phyloP scores from a whole-genome alignment of 768 basidiomycete species.

The Crassisporium funariophilum region DNA sequence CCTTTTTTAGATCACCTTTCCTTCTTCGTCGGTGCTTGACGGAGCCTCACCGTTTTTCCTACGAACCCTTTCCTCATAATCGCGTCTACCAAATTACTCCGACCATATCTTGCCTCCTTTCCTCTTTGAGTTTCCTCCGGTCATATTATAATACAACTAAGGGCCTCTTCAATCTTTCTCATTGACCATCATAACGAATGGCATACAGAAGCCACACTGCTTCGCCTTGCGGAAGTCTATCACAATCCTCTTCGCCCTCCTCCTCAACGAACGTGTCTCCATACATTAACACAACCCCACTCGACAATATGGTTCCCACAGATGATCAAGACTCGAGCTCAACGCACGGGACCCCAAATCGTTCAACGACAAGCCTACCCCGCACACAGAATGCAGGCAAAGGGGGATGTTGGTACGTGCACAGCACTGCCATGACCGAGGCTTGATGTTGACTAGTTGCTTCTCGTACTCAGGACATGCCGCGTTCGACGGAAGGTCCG shows the following conservation, averaged over 20 bases:
- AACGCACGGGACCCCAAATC: slow-evolving; percentile 48
- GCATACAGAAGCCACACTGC: slow-evolving; percentile 50
- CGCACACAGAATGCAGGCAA: slow-evolving; percentile 58
- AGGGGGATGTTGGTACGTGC: slow-evolving; percentile 78
- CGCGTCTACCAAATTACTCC: slow-evolving; percentile 39
- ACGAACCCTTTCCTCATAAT: slow-evolving; percentile 34
- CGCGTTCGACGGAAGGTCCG: slow-evolving; percentile 79
- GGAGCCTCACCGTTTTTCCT: slow-evolving; percentile 35
- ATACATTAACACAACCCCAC: slow-evolving; percentile 36
- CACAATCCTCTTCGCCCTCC: slow-evolving; percentile 49
- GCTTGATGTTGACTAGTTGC: slow-evolving; percentile 11
- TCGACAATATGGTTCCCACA: slow-evolving; percentile 36
- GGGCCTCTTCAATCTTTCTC: slow-evolving; percentile 23
- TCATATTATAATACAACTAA: slow-evolving; percentile 26
- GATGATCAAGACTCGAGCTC: slow-evolving; percentile 41
- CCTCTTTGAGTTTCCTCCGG: slow-evolving; percentile 29
- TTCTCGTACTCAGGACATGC: slow-evolving; percentile 64
- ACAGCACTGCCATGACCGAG: slow-evolving; percentile 1
- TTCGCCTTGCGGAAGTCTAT: slow-evolving; percentile 51
- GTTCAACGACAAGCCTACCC: slow-evolving; percentile 50
- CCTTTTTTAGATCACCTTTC: slow-evolving; percentile 39
- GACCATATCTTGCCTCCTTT: slow-evolving; percentile 33
- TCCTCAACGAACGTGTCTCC: slow-evolving; percentile 50
- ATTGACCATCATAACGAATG: slow-evolving; percentile 39
- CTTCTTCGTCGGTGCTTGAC: slow-evolving; percentile 34